Conservation (phyloP, 768 basidiomycete genomes). For the Hysterangium stoloniferum region DNA sequence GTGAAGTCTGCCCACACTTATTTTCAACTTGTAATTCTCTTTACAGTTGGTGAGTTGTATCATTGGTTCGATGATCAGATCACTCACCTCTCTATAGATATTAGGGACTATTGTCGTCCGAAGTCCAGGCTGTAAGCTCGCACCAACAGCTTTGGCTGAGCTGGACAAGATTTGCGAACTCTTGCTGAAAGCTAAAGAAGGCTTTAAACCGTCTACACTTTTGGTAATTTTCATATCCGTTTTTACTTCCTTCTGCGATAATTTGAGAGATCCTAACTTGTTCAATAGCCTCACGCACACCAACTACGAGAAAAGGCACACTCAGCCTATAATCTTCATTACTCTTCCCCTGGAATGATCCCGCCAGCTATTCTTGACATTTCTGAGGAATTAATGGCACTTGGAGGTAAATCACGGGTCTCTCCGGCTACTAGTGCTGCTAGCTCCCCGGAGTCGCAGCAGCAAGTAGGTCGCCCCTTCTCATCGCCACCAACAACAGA, state of each 20-base stretch:
- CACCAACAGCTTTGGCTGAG: slow-evolving; percentile 65
- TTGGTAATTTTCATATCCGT: background rate
- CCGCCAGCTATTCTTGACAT: background rate
- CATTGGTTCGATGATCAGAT: background rate
- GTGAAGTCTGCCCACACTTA: background rate
- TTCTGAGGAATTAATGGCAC: background rate
- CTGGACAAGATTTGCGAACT: slow-evolving; percentile 68
- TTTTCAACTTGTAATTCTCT: background rate
- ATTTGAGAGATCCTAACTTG: background rate
- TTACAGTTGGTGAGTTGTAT: slow-evolving; percentile 5
- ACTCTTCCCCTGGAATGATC: background rate
- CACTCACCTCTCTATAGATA: slow-evolving; percentile 32
- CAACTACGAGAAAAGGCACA: slow-evolving; percentile 4
- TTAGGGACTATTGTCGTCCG: slow-evolving; percentile 69
- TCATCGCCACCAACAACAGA: too few relatives aligned
- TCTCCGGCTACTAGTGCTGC: too few relatives aligned
- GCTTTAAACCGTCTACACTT: background rate
- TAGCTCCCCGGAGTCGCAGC: too few relatives aligned
- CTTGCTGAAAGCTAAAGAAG: background rate
- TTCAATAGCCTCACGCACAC: background rate
- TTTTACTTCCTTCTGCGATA: background rate
- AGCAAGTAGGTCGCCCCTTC: too few relatives aligned
- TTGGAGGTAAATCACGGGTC: slow-evolving; percentile 6
- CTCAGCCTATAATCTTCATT: background rate
- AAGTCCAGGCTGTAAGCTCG: slow-evolving; percentile 71